phyloP scores from a whole-genome alignment of 2,329 filamentous ascomycete species.

The Pestalotiopsis sp. region DNA sequence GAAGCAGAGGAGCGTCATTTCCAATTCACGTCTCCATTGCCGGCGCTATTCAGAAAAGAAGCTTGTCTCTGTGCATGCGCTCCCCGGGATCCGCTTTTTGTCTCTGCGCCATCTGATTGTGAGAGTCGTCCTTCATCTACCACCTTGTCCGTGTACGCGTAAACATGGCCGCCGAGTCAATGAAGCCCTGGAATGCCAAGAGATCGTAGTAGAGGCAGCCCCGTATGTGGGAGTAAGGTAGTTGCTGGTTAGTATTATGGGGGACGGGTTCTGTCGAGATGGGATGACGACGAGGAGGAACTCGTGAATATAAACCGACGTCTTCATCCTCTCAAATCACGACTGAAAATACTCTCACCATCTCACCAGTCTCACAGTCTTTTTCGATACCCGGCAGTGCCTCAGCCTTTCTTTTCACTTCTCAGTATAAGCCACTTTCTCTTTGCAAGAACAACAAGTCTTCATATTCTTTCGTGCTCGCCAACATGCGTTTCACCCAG shows the following conservation, averaged over 20 bases:
- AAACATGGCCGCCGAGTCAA: not conserved
- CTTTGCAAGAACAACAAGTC: not conserved
- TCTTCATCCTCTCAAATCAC: not conserved
- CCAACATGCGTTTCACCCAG: constrained; percentile 26
- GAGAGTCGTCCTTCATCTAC: constrained; percentile 4
- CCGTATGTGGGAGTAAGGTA: not conserved
- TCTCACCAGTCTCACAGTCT: not conserved
- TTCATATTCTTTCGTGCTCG: not conserved
- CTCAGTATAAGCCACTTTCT: not conserved
- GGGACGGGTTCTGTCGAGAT: not conserved
- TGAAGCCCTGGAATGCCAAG: constrained; percentile 6
- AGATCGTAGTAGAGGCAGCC: not conserved
- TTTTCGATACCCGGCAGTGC: not conserved
- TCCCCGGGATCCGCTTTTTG: not conserved
- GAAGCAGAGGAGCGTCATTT: not conserved
- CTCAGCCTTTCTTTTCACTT: constrained; percentile 1
- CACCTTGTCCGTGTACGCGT: not conserved
- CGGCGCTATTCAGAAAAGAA: not conserved
- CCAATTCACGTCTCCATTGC: not conserved
- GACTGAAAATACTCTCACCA: not conserved
- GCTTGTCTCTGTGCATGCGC: not conserved
- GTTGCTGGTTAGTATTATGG: not conserved
- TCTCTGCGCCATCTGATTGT: not conserved
- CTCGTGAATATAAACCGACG: not conserved
- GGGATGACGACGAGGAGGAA: not conserved